Percentiles rank a stretch among this genome's conserved stretches.
phyloP scores from a whole-genome alignment of 2,329 filamentous ascomycete species.

The Neonectria hederae region DNA sequence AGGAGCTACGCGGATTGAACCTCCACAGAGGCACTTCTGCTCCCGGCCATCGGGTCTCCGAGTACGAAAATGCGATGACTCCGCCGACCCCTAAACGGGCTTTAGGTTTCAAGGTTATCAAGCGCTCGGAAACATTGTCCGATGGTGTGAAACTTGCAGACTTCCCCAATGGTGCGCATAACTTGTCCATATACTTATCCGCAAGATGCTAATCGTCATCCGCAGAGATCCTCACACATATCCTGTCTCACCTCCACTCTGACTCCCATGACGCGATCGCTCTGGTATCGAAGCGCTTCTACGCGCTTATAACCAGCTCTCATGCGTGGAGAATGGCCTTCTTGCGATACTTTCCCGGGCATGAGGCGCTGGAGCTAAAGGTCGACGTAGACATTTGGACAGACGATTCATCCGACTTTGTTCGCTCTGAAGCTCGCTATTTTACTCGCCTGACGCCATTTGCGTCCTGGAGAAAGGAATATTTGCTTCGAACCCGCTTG shows the following conservation, averaged over 20 bases:
- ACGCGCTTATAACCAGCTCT: conserved; percentile 85
- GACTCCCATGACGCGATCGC: conserved; percentile 84
- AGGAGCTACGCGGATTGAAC: conserved; percentile 64
- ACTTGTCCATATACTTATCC: not conserved
- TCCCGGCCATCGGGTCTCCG: conserved; percentile 64
- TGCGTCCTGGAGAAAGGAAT: conserved; percentile 97
- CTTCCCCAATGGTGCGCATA: conserved; percentile 82
- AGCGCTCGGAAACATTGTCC: conserved; percentile 53
- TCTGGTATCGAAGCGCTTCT: conserved; percentile 87
- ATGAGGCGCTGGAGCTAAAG: conserved; percentile 54
- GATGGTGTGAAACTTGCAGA: conserved; percentile 58
- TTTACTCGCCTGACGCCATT: conserved; percentile 85
- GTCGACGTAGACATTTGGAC: conserved; percentile 52
- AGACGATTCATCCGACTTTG: conserved; percentile 59
- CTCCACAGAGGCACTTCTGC: conserved; percentile 43
- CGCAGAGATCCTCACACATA: conserved; percentile 89
- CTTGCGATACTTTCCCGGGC: conserved; percentile 86
- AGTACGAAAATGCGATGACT: conserved; percentile 69
- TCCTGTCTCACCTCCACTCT: conserved; percentile 88
- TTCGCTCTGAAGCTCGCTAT: conserved; percentile 77
- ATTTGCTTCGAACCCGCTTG: conserved; percentile 86
- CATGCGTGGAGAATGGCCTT: conserved; percentile 96
- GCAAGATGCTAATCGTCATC: conserved; percentile 26
- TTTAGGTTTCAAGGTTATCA: conserved; percentile 65
- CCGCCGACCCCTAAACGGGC: conserved; percentile 57